Evolutionary conservation across 176 grass and related monocot genomes (phyloP), one percentile per base, ranked within the genome.

Genomic region (Metroxylon sagu): DNA sequence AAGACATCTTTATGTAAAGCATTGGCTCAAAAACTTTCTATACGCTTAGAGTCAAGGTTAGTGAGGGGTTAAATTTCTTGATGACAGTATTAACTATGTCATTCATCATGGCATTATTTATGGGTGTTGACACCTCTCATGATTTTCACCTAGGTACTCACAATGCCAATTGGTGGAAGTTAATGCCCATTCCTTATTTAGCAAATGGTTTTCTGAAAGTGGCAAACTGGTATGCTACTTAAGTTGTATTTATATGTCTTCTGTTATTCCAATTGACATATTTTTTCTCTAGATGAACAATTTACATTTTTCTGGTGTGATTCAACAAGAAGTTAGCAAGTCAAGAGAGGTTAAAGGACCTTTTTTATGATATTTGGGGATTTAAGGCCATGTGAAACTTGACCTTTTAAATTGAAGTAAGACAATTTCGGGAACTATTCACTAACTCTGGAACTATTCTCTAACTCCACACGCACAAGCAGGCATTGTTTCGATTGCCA

Each of bases 171-270:
- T 98, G 79, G 56, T 98, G 55, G 93, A 98, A 85, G 87, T 98
- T 61, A 98, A 98, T 76, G 93, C 93, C 65, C 93, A 98, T 83
- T 98, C 93, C 17, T 74, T 98, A 67, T 92, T 98, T 81, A 98
- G 93, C 84, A 98, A 98, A 81, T 98, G 93, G 93, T 98, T 98
- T 80, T 98, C 93, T 76, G 93, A 98, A 85, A 98, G 93, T 76
- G 93, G 93, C 48, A 98, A 98, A 85, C 48, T 98, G 84, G 93
- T 98, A 98, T 16, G 87, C 19, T 30, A n/a, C 78, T 73, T 54
- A 66, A 50, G 59, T 53, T 14, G 19, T 30, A 59, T 65, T 26
- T 54, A 1, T 60, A 17, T 61, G 26, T 25, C 19, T 30, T 49
- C 19, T 49, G 15, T 4, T 43, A 65, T 23, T 49, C 35, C 1